Evolutionary conservation across 331 rosid species (phyloP), one percentile per base, ranked within the genome.

Genomic region (Quercus tomentella): DNA sequence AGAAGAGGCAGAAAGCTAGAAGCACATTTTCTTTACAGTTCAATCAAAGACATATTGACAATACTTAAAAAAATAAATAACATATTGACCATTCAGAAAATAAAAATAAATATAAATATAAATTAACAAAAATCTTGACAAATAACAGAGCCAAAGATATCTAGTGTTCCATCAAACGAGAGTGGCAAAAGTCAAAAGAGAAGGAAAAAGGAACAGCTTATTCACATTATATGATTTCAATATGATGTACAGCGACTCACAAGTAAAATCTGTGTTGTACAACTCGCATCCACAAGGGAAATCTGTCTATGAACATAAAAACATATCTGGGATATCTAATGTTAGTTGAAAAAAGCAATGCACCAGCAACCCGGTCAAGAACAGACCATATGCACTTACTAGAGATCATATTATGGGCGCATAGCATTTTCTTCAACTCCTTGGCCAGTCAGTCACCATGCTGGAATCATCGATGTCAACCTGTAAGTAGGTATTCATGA

Each of bases 371-470:
- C 68, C 66, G 52, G 35, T 49, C 12, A 45, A 6, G 16, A 75
- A 49, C 21, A 75, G 70, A 73, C 68, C 63, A 41, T 77, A 31
- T n/a, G 28, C 66, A 26, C 78, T 26, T 67, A 30, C 66, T 9
- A 35, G 9, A 58, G 74, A 49, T 63, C 81, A 70, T 61, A n/a
- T 62, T 82, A 33, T 4, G 31, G 43, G 54, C 1, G 14, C 68
- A 73, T 18, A 23, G 51, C 52, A 75, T 49, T 41, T 41, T 52
- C 73, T 54, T 72, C 12, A 57, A 70, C 81, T 84, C 86, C 88
- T 67, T 54, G 88, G 82, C 92, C 91, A 88, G 80, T 81, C 81
- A 70, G 92, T 88, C 79, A 77, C 82, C 86, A 86, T 52, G 87
- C 81, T 83, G 76, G 90, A 73, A 79, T 81, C 88, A 56, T 88